Evolutionary conservation across 2,329 filamentous ascomycete species (phyloP).

Genomic region (Colletotrichum nymphaeae): DNA sequence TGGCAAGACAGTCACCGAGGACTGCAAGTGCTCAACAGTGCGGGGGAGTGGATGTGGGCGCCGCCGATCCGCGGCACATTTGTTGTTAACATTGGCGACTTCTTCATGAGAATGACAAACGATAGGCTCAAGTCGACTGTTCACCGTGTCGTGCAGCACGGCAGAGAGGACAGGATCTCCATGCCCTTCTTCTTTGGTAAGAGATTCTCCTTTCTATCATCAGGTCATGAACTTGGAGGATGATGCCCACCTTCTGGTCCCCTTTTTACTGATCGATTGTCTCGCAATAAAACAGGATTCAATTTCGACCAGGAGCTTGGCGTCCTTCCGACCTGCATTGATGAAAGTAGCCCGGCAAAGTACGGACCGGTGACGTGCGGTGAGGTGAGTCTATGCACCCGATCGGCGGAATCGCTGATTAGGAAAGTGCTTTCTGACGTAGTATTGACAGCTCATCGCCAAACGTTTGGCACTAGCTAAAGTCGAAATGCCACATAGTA

Average conservation of each 20-base stretch:
- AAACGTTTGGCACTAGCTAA: slow-evolving; percentile 24
- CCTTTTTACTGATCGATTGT: neutral
- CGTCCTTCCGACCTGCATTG: slow-evolving; percentile 60
- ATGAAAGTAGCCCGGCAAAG: slow-evolving; percentile 57
- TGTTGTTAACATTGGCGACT: slow-evolving; percentile 43
- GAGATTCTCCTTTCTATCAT: neutral
- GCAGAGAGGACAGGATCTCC: slow-evolving; percentile 43
- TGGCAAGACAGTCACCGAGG: slow-evolving; percentile 54
- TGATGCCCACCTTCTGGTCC: neutral
- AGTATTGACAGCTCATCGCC: slow-evolving; percentile 22
- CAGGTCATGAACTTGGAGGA: neutral
- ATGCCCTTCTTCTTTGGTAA: slow-evolving; percentile 67
- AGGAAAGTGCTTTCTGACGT: slow-evolving; percentile 4
- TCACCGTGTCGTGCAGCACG: slow-evolving; percentile 35
- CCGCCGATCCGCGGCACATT: slow-evolving; percentile 39
- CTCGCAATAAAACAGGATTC: slow-evolving; percentile 41
- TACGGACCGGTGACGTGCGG: slow-evolving; percentile 64
- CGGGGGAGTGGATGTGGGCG: slow-evolving; percentile 40
- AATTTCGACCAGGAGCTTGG: slow-evolving; percentile 64
- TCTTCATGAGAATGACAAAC: slow-evolving; percentile 41
- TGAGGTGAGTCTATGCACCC: slow-evolving; percentile 41
- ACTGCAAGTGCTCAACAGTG: slow-evolving; percentile 39
- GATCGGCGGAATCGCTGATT: neutral
- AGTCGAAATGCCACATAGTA: neutral
- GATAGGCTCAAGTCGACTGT: slow-evolving; percentile 39